These are phyloP conservation scores for Neurospora terricola DNA, from an alignment of 495 filamentous ascomycete genomes.

Conservation along the genomic window DNA sequence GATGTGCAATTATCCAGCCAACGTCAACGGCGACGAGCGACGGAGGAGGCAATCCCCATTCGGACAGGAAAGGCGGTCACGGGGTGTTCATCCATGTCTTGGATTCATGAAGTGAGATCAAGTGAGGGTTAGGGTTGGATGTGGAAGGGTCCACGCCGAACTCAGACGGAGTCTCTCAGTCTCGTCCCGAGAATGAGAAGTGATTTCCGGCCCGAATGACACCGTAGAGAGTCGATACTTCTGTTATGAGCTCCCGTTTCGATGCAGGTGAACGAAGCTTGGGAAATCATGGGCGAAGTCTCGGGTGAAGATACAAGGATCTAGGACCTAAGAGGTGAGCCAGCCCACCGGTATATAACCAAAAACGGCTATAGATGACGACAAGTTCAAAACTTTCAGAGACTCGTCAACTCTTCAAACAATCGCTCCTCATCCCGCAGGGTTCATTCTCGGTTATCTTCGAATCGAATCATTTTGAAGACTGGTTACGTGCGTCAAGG, in stretches of 20 bases:
- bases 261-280: background rate
- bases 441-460: background rate
- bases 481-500: background rate
- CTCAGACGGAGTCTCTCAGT: background rate
- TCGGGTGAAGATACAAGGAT: background rate
- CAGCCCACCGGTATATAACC: background rate
- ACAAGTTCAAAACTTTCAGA: background rate
- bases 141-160: background rate
- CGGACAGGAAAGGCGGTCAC: background rate
- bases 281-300: background rate
- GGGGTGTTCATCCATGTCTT: background rate
- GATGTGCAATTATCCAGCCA: background rate
- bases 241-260: background rate
- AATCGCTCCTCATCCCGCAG: background rate
- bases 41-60: background rate
- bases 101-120: background rate
- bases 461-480: background rate
- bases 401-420: background rate
- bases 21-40: background rate
- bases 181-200: background rate
- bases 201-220: background rate
- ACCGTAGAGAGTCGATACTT: background rate
- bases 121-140: background rate
- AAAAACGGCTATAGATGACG: background rate
- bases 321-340: background rate